These are phyloP conservation scores for Solanum arcanum DNA, from an alignment of 257 asterid genomes.

Conservation along the genomic window DNA sequence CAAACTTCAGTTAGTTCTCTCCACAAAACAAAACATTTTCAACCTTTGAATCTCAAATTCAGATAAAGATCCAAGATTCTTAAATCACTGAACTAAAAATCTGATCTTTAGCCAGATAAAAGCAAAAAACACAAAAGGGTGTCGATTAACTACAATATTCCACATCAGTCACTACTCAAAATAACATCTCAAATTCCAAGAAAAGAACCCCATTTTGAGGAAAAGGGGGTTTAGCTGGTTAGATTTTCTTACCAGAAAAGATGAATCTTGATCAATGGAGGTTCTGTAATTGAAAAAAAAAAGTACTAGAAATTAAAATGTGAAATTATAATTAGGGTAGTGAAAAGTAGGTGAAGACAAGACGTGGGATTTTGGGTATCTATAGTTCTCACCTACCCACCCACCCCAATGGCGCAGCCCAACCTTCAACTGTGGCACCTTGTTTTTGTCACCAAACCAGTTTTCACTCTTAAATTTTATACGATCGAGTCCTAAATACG, in stretches of 20 bases:
- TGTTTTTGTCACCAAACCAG: background rate
- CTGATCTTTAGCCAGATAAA: background rate
- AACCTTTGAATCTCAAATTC: background rate
- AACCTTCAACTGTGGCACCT: background rate
- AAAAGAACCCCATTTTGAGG: background rate
- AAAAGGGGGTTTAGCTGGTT: background rate
- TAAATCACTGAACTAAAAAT: background rate
- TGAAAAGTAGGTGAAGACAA: background rate
- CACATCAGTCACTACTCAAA: background rate
- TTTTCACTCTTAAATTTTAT: background rate
- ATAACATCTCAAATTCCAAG: background rate
- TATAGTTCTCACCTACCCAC: background rate
- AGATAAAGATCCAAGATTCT: background rate
- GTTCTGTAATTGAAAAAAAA: background rate
- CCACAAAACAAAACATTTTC: background rate
- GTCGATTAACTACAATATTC: background rate
- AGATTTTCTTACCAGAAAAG: background rate
- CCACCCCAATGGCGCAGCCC: background rate
- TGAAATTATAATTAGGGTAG: background rate
- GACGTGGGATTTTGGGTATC: background rate
- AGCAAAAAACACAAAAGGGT: background rate
- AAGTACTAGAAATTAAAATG: background rate
- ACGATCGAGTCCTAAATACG: accelerated
- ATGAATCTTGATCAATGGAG: background rate
- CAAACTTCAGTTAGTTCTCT: background rate